Conservation (phyloP, 2,329 filamentous ascomycete species). For the Claviceps humidiphila region DNA sequence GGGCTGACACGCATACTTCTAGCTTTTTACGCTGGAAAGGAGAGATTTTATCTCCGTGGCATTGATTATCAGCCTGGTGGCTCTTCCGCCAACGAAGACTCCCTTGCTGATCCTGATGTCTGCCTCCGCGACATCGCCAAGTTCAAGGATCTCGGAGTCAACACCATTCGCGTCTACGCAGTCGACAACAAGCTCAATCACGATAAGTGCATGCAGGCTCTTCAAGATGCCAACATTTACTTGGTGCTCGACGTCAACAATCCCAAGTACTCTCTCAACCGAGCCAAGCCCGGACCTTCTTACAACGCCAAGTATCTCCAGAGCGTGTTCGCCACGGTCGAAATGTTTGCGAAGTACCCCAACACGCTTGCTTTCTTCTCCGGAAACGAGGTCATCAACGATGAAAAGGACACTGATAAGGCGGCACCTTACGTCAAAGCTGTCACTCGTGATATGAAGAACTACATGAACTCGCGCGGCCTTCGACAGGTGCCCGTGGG, state of each 20-base stretch:
- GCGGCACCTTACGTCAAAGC: slow-evolving; percentile 67
- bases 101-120: slow-evolving; percentile 54
- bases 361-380: slow-evolving; percentile 84
- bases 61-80: slow-evolving; percentile 53
- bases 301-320: slow-evolving; percentile 83
- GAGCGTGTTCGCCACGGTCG: slow-evolving; percentile 75
- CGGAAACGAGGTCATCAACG: slow-evolving; percentile 69
- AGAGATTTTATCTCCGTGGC: slow-evolving; percentile 46
- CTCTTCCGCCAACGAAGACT: slow-evolving; percentile 47
- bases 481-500: slow-evolving; percentile 60
- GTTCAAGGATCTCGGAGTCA: slow-evolving; percentile 78
- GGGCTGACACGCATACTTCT: slow-evolving; percentile 1
- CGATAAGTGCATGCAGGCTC: slow-evolving; percentile 69
- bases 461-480: slow-evolving; percentile 49
- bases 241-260: slow-evolving; percentile 84
- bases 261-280: slow-evolving; percentile 79
- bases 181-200: slow-evolving; percentile 77
- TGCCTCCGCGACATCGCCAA: slow-evolving; percentile 71
- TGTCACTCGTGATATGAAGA: slow-evolving; percentile 62
- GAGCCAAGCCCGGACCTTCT: slow-evolving; percentile 57
- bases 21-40: slow-evolving; percentile 42
- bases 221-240: slow-evolving; percentile 81
- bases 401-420: slow-evolving; percentile 45
- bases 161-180: slow-evolving; percentile 85
- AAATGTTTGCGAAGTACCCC: slow-evolving; percentile 67